phyloP scores from a whole-genome alignment of 2,329 filamentous ascomycete genomes.

The Fusarium sp. region DNA sequence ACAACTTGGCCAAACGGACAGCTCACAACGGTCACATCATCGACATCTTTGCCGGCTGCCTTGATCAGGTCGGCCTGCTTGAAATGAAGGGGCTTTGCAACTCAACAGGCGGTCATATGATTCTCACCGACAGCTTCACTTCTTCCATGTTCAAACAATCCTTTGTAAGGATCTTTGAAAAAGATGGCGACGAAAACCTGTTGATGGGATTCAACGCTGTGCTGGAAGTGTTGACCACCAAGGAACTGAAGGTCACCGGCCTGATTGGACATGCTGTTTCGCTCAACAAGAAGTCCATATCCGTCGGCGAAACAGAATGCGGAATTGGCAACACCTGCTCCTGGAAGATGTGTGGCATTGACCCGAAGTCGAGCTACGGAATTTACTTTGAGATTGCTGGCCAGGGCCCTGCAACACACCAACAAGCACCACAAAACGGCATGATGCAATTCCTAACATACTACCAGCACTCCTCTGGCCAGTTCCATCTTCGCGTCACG shows the following conservation, averaged over 20 bases:
- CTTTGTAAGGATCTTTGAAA: constrained; percentile 96
- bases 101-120: constrained; percentile 97
- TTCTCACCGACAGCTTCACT: constrained; percentile 97
- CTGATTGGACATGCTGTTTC: constrained; percentile 97
- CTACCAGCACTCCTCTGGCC: constrained; percentile 96
- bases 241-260: constrained; percentile 97
- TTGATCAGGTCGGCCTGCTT: constrained; percentile 95
- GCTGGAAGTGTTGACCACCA: constrained; percentile 94
- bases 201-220: constrained; percentile 99
- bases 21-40: constrained; percentile 98
- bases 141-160: constrained; percentile 99
- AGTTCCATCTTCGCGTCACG: constrained; percentile 95
- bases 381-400: constrained; percentile 98
- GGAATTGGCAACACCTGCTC: constrained; percentile 98
- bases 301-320: constrained; percentile 97
- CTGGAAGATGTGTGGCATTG: constrained; percentile 99
- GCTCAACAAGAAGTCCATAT: constrained; percentile 97
- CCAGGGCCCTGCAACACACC: constrained; percentile 88
- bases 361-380: constrained; percentile 92
- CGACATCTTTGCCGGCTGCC: constrained; percentile 96
- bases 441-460: constrained; percentile 99
- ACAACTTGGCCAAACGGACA: constrained; percentile 90
- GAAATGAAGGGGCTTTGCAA: constrained; percentile 99
- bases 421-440: constrained; percentile 88
- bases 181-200: constrained; percentile 93